Conservation (phyloP, 148 eudicot species). For the Hydrangea macrophylla region DNA sequence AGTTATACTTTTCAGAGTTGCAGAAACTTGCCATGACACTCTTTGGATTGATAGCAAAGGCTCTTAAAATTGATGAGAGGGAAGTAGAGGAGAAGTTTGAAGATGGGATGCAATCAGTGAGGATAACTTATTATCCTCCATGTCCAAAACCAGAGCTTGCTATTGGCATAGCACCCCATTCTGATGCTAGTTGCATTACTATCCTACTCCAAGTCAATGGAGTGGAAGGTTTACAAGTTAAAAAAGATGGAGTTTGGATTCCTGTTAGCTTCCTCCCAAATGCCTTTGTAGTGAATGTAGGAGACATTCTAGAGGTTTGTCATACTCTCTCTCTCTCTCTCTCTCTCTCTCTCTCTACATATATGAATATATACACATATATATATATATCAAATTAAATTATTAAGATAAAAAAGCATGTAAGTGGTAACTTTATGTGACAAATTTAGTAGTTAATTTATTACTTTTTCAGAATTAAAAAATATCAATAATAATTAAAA, state of each 20-base stretch:
- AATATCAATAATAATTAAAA: no score
- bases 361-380: neutral
- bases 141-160: conserved; percentile 10
- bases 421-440: no score
- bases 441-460: no score
- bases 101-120: conserved; percentile 15
- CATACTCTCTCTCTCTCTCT: neutral
- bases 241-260: conserved; percentile 20
- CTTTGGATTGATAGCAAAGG: conserved; percentile 14
- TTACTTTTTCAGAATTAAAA: no score
- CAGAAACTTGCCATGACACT: conserved; percentile 12
- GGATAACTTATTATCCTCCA: conserved; percentile 18
- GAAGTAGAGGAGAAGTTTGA: conserved; percentile 15
- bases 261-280: conserved; percentile 14
- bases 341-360: neutral
- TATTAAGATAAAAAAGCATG: no score
- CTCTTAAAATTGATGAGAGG: conserved; percentile 3
- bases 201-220: conserved; percentile 18
- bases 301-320: conserved; percentile 14
- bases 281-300: conserved; percentile 14
- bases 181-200: conserved; percentile 12
- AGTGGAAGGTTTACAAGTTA: conserved; percentile 15
- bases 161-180: conserved; percentile 13
- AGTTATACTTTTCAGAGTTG: conserved; percentile 5
- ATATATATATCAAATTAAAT: no score